These are phyloP conservation scores for Hyphopichia homilentoma DNA, from an alignment of 805 yeast species.

Conservation along the genomic window DNA sequence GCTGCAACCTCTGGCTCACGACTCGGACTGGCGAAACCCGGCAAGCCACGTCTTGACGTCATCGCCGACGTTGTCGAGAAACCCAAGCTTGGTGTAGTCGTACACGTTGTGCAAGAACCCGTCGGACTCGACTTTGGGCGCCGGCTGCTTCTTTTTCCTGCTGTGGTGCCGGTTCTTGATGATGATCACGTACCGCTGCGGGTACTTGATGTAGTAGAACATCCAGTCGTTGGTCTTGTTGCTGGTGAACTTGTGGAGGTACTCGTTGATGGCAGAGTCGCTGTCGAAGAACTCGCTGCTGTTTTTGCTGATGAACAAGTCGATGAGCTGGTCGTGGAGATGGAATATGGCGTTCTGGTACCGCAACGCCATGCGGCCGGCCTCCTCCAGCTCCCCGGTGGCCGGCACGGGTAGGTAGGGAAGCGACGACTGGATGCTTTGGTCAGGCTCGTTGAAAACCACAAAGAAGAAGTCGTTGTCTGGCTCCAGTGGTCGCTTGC, in stretches of 20 bases:
- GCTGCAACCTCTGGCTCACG: too few relatives aligned
- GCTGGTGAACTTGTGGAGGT: slow-evolving; percentile 38
- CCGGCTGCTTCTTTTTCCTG: slow-evolving; percentile 10
- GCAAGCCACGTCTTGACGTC: slow-evolving; percentile 41
- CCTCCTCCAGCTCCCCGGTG: slow-evolving; percentile 5
- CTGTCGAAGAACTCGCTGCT: slow-evolving; percentile 19
- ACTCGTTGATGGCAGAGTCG: slow-evolving; percentile 22
- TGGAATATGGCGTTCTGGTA: slow-evolving; percentile 29
- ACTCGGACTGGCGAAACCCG: slow-evolving; percentile 13
- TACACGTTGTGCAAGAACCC: slow-evolving; percentile 10
- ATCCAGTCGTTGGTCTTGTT: slow-evolving; percentile 39
- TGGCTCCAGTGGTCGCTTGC: slow-evolving; percentile 3
- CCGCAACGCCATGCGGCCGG: slow-evolving; percentile 6
- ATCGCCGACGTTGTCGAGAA: slow-evolving; percentile 38
- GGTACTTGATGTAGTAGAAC: slow-evolving; percentile 33
- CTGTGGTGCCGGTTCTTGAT: slow-evolving; percentile 31
- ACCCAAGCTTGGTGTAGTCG: slow-evolving; percentile 32
- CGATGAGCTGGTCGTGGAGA: slow-evolving; percentile 35
- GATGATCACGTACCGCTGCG: slow-evolving; percentile 27
- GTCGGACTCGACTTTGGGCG: slow-evolving; percentile 6
- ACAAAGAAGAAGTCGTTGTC: slow-evolving; percentile 38
- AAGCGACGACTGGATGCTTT: slow-evolving; percentile 30
- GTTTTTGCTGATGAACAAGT: slow-evolving; percentile 24
- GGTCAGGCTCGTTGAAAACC: slow-evolving; percentile 22
- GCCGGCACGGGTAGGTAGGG: slow-evolving; percentile 27